Percentiles rank a stretch among this genome's conserved stretches.
phyloP scores from a whole-genome alignment of 2,329 filamentous ascomycete species.

The Cordyceps farinosa region DNA sequence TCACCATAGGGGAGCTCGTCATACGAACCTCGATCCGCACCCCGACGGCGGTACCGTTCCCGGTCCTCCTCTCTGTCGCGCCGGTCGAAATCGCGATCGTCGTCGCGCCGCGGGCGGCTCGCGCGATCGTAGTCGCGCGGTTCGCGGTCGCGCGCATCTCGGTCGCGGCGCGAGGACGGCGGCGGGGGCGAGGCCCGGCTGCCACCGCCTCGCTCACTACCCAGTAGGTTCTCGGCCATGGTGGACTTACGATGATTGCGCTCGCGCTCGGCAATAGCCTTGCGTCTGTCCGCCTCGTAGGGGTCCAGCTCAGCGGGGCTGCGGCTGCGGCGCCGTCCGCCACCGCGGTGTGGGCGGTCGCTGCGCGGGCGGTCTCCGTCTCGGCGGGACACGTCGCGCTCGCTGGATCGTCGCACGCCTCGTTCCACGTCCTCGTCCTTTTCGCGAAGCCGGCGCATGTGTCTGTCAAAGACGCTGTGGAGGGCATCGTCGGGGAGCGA shows the following conservation, averaged over 20 bases:
- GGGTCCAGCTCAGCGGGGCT: slow-evolving; percentile 81
- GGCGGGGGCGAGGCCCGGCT: slow-evolving; percentile 41
- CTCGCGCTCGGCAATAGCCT: slow-evolving; percentile 90
- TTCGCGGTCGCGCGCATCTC: slow-evolving; percentile 34
- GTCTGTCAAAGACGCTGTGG: slow-evolving; percentile 83
- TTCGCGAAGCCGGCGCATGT: slow-evolving; percentile 84
- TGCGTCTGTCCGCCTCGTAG: slow-evolving; percentile 92
- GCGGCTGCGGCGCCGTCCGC: slow-evolving; percentile 64
- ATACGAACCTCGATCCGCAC: slow-evolving; percentile 70
- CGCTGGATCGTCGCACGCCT: slow-evolving; percentile 51
- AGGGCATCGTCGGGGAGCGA: slow-evolving; percentile 82
- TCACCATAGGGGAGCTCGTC: slow-evolving; percentile 93
- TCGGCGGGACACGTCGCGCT: slow-evolving; percentile 56
- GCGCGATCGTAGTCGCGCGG: slow-evolving; percentile 48
- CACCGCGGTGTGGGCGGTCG: slow-evolving; percentile 61
- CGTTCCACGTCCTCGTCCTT: slow-evolving; percentile 80
- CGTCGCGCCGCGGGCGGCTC: slow-evolving; percentile 55
- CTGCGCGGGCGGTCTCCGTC: slow-evolving; percentile 56
- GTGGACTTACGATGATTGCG: slow-evolving; percentile 83
- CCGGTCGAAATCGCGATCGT: slow-evolving; percentile 71
- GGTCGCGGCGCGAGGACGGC: slow-evolving; percentile 39
- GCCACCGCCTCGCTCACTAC: slow-evolving; percentile 24
- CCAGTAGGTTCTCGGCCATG: slow-evolving; percentile 61
- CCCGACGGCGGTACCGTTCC: slow-evolving; percentile 81
- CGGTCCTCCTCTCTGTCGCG: slow-evolving; percentile 86